Evolutionary conservation across 1,284 basidiomycete genomes (phyloP).

Genomic region (Trichosporon faecale): DNA sequence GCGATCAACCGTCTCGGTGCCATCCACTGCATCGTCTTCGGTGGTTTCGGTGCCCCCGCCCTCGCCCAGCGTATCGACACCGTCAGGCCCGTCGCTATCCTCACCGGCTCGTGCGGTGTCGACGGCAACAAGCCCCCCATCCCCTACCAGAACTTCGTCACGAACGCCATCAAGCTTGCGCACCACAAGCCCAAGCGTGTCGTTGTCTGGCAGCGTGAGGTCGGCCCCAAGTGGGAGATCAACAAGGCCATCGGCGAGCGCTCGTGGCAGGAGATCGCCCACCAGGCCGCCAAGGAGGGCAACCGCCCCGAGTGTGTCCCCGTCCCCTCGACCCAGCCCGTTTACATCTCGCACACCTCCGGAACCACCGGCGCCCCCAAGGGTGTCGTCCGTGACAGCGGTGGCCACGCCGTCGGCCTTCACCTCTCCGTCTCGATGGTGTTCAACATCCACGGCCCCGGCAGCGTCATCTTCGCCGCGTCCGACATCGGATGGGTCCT

Average conservation of each 20-base stretch:
- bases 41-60: constrained; percentile 92
- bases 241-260: constrained; percentile 19
- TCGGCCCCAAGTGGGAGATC: constrained; percentile 18
- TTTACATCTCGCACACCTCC: constrained; percentile 64
- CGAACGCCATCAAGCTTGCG: constrained; percentile 19
- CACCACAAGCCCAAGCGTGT: constrained; percentile 58
- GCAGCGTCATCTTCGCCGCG: constrained; percentile 57
- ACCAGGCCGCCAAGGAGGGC: constrained; percentile 18
- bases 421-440: constrained; percentile 84
- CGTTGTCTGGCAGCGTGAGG: constrained; percentile 77
- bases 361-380: constrained; percentile 93
- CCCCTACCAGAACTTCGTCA: constrained; percentile 20
- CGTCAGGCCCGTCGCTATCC: constrained; percentile 77
- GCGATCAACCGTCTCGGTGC: constrained; percentile 93
- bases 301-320: constrained; percentile 20
- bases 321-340: constrained; percentile 18
- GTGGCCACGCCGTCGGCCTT: constrained; percentile 82
- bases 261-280: constrained; percentile 19
- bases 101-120: constrained; percentile 69
- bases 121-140: constrained; percentile 30
- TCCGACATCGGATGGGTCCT: constrained; percentile 98
- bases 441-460: constrained; percentile 72
- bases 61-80: constrained; percentile 86
- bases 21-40: constrained; percentile 93
- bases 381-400: constrained; percentile 90